phyloP scores from a whole-genome alignment of 106 monocot species.

The Ottelia alismoides region DNA sequence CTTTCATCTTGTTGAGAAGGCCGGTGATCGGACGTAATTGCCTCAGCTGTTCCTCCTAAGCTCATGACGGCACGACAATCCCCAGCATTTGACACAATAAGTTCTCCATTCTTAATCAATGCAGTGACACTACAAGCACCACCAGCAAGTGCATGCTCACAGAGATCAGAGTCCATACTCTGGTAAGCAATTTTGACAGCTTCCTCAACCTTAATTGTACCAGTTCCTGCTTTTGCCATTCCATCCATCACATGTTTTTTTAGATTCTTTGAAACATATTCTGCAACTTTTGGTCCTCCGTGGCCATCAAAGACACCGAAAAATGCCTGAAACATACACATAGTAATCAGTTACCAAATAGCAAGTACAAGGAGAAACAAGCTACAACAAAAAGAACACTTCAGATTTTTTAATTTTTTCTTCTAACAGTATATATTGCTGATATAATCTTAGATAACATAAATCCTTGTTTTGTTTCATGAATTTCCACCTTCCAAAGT shows the following conservation, averaged over 20 bases:
- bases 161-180: slow-evolving; percentile 57
- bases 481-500: too few species aligned
- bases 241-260: slow-evolving; percentile 43
- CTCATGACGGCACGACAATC: slow-evolving; percentile 90
- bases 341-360: neutral
- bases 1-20: slow-evolving; percentile 71
- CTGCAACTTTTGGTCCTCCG: slow-evolving; percentile 63
- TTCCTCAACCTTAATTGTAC: slow-evolving; percentile 15
- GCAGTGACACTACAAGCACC: slow-evolving; percentile 54
- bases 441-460: too few species aligned
- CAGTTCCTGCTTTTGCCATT: slow-evolving; percentile 12
- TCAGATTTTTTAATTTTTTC: too few species aligned
- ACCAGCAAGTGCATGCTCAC: slow-evolving; percentile 32
- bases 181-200: slow-evolving; percentile 57
- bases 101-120: slow-evolving; percentile 46
- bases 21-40: slow-evolving; percentile 76
- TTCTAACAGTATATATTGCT: too few species aligned
- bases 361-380: neutral
- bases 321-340: slow-evolving; percentile 46
- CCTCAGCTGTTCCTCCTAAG: slow-evolving; percentile 47
- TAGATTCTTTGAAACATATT: slow-evolving; percentile 65
- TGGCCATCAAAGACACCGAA: slow-evolving; percentile 96
- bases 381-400: too few species aligned
- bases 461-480: too few species aligned
- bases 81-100: slow-evolving; percentile 80